A percentile compares a stretch with the other conserved stretches of the same genome.
These are phyloP conservation scores for Trichoderma cornu-damae DNA, from an alignment of 2,329 filamentous ascomycete genomes.

Conservation along the genomic window DNA sequence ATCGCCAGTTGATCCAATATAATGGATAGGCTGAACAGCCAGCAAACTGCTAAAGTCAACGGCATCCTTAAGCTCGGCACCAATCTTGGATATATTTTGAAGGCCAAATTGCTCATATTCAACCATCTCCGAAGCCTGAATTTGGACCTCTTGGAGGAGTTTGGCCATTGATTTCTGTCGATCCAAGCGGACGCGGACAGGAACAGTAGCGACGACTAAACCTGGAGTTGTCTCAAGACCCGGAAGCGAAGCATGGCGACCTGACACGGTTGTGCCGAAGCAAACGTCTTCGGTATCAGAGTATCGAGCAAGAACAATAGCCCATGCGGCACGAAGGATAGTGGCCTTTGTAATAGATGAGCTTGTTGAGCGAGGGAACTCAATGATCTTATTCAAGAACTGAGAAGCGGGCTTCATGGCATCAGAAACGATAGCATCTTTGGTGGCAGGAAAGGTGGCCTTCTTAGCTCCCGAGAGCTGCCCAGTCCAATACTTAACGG, in stretches of 20 bases:
- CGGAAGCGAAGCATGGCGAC: conserved; percentile 14
- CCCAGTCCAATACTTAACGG: background rate
- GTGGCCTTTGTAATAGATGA: conserved; percentile 19
- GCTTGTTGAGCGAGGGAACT: background rate
- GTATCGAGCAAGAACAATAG: conserved; percentile 20
- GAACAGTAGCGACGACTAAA: conserved; percentile 5
- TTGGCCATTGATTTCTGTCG: background rate
- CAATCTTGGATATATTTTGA: conserved; percentile 25
- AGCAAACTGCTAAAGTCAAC: conserved; percentile 13
- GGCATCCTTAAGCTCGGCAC: conserved; percentile 13
- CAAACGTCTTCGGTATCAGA: conserved; percentile 18
- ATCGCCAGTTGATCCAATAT: background rate
- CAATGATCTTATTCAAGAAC: background rate
- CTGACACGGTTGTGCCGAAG: conserved; percentile 24
- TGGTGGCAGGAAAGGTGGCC: conserved; percentile 17
- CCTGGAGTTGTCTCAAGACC: conserved; percentile 10
- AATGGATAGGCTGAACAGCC: conserved; percentile 14
- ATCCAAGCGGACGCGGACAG: conserved; percentile 8
- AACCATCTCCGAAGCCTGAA: conserved; percentile 24
- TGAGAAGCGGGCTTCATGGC: background rate
- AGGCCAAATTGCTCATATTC: conserved; percentile 27
- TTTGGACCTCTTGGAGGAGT: conserved; percentile 24
- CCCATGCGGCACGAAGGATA: conserved; percentile 23
- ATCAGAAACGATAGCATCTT: background rate
- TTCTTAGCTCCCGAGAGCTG: background rate